These are phyloP conservation scores for Botrytis aclada DNA, from an alignment of 2,329 filamentous ascomycete genomes.

Conservation along the genomic window DNA sequence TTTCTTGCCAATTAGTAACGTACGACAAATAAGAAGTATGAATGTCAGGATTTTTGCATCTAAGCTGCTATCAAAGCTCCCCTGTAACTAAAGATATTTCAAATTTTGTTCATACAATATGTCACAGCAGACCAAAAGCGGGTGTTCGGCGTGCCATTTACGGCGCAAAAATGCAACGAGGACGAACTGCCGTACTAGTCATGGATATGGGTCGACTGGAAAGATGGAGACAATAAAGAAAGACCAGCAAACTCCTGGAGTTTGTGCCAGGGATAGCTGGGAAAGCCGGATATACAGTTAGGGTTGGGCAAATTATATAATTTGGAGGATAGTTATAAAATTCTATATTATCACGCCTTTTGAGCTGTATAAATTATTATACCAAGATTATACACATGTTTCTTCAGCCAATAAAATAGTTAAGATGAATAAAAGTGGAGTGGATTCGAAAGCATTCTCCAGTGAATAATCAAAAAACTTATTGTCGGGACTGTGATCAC, in stretches of 20 bases:
- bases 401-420: no score
- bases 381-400: no score
- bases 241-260: not conserved
- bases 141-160: not conserved
- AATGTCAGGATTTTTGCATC: not conserved
- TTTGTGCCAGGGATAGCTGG: not conserved
- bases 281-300: no score
- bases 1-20: not conserved
- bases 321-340: no score
- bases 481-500: no score
- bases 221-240: not conserved
- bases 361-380: no score
- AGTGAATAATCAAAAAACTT: no score
- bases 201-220: not conserved
- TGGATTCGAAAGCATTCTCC: no score
- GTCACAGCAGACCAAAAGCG: not conserved
- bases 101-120: not conserved
- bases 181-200: not conserved
- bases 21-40: not conserved
- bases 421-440: no score
- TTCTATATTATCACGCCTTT: no score
- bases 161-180: not conserved
- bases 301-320: no score
- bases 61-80: not conserved
- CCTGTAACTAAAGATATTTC: not conserved